phyloP scores from a whole-genome alignment of 345 rosid genomes.

The Raphanus raphanistrum region DNA sequence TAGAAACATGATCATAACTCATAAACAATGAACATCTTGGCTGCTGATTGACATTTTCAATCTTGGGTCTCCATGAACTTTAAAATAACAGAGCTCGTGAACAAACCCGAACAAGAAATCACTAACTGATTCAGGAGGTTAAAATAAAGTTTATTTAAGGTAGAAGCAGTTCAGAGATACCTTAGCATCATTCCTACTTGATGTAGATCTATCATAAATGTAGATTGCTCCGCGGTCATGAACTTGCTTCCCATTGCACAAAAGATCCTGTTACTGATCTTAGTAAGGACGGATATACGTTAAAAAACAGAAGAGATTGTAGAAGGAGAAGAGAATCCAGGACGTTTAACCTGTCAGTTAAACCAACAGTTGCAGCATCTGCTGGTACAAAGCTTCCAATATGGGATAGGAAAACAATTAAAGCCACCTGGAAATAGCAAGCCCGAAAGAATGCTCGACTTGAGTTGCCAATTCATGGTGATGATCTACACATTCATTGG shows the following conservation, averaged over 20 bases:
- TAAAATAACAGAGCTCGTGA: slow-evolving; percentile 13
- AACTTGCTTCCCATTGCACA: slow-evolving; percentile 94
- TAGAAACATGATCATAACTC: slow-evolving; percentile 9
- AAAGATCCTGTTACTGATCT: slow-evolving; percentile 65
- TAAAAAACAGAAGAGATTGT: neutral
- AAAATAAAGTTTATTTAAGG: neutral
- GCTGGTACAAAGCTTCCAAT: slow-evolving; percentile 99
- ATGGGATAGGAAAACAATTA: slow-evolving; percentile 93
- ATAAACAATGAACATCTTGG: neutral
- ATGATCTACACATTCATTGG: neutral
- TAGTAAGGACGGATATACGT: slow-evolving; percentile 17
- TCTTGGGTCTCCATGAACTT: slow-evolving; percentile 1
- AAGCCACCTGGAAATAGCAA: slow-evolving; percentile 67
- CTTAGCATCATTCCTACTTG: slow-evolving; percentile 98
- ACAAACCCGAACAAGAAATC: neutral
- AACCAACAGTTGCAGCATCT: slow-evolving; percentile 87
- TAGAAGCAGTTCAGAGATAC: slow-evolving; percentile 38
- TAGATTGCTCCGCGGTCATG: slow-evolving; percentile 89
- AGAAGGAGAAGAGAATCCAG: slow-evolving; percentile 27
- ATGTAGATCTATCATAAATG: slow-evolving; percentile 97
- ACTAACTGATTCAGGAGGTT: slow-evolving; percentile 20
- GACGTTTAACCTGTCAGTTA: slow-evolving; percentile 77
- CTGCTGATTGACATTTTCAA: slow-evolving; percentile 5
- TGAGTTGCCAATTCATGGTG: slow-evolving; percentile 7
- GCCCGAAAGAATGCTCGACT: slow-evolving; percentile 7